phyloP scores from a whole-genome alignment of 208 protist species.

The Trichomonas tenax region DNA sequence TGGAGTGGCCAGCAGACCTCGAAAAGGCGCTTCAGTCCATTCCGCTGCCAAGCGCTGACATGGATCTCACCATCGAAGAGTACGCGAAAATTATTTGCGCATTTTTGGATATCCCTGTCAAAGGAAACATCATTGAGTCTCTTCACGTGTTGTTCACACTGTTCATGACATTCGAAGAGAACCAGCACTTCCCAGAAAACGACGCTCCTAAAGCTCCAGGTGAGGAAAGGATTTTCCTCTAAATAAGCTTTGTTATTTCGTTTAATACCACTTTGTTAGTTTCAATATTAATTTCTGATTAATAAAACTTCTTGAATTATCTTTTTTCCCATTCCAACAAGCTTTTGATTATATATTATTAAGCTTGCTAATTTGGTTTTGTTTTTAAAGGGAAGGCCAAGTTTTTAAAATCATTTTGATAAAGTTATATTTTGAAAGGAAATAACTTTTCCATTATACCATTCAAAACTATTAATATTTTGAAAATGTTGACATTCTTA shows the following conservation, averaged over 20 bases:
- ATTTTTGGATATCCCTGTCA: conserved; percentile 87
- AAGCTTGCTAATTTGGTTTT: too few species aligned
- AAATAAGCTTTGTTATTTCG: not conserved
- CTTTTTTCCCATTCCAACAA: not conserved
- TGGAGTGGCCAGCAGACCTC: conserved; percentile 69
- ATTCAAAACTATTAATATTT: too few species aligned
- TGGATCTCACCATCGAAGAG: conserved; percentile 72
- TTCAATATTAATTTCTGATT: not conserved
- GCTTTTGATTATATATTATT: too few species aligned
- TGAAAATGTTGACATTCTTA: too few species aligned
- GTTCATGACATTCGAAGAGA: not conserved
- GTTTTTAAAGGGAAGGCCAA: too few species aligned
- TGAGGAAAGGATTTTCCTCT: not conserved
- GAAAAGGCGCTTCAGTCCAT: conserved; percentile 70
- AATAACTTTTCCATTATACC: too few species aligned
- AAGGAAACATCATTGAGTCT: conserved; percentile 73
- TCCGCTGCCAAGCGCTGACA: conserved; percentile 57
- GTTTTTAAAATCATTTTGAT: too few species aligned
- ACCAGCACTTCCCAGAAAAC: not conserved
- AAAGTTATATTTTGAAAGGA: too few species aligned
- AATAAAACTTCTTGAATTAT: too few species aligned
- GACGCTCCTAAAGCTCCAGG: not conserved
- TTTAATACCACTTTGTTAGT: not conserved
- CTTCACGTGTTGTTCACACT: conserved; percentile 89
- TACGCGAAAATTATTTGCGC: conserved; percentile 74